A percentile compares a stretch with the other conserved stretches of the same genome.
Evolutionary conservation across 179 eudicot genomes (phyloP).

Genomic region (Drosera spatulata): DNA sequence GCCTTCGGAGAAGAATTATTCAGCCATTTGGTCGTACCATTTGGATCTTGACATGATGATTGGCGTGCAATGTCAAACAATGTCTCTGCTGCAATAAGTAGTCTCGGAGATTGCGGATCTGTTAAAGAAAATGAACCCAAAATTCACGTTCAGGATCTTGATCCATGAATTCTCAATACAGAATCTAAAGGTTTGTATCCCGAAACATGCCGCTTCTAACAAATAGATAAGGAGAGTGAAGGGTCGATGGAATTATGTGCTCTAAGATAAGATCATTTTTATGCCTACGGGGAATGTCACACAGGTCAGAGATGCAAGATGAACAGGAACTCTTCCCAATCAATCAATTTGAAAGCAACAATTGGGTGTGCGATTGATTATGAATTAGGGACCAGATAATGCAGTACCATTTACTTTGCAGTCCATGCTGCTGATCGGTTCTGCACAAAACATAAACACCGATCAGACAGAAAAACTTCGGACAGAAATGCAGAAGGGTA

Average conservation of each 20-base stretch:
- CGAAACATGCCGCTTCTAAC: not conserved
- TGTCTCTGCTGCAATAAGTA: conserved; percentile 63
- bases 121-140: conserved; percentile 13
- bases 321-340: not conserved
- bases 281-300: too few relatives aligned
- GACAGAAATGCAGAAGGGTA: conserved; percentile 1
- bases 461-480: not conserved
- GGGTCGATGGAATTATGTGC: too few relatives aligned
- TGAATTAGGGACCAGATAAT: too few relatives aligned
- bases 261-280: too few relatives aligned
- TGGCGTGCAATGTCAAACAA: conserved; percentile 47
- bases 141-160: not conserved
- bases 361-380: too few relatives aligned
- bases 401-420: conserved; percentile 18
- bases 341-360: not conserved
- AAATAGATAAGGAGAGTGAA: too few relatives aligned
- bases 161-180: not conserved
- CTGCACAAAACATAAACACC: conserved; percentile 22
- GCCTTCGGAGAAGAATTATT: conserved; percentile 54
- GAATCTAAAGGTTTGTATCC: not conserved
- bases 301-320: too few relatives aligned
- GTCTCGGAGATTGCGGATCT: conserved; percentile 47
- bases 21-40: conserved; percentile 33
- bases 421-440: conserved; percentile 16
- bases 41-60: conserved; percentile 18